phyloP scores from a whole-genome alignment of 2,329 filamentous ascomycete species.

The Hymenoscyphus fraxineus region DNA sequence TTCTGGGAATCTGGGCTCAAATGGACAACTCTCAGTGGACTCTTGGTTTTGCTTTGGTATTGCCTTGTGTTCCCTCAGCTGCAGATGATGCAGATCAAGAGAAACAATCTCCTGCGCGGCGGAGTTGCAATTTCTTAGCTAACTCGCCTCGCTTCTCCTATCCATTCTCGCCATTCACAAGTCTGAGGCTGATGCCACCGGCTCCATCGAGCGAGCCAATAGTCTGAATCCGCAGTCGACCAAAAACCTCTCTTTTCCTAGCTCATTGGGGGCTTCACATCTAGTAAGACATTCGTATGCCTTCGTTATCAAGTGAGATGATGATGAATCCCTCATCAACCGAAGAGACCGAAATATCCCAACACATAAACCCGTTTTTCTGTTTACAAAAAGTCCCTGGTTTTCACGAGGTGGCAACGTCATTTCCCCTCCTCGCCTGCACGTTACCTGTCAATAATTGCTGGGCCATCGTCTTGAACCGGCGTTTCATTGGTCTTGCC shows the following conservation, averaged over 20 bases:
- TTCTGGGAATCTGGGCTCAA: neutral
- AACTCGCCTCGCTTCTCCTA: neutral
- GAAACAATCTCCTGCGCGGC: neutral
- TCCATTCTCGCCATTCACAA: neutral
- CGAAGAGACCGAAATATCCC: neutral
- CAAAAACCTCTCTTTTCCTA: too few species aligned
- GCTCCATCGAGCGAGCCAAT: neutral
- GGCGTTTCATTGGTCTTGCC: too few species aligned
- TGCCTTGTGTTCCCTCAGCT: constrained; percentile 1
- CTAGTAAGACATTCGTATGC: neutral
- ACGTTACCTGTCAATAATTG: neutral
- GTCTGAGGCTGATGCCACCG: neutral
- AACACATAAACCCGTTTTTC: neutral
- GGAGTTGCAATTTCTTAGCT: neutral
- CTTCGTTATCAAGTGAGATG: neutral
- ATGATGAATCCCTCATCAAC: neutral
- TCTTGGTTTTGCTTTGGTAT: neutral
- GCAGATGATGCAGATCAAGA: neutral
- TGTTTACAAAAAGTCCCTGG: neutral
- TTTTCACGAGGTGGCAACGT: neutral
- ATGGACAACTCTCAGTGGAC: neutral
- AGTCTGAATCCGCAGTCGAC: neutral
- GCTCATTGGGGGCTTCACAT: too few species aligned
- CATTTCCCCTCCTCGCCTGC: neutral
- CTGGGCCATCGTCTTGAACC: too few species aligned